Evolutionary conservation across 1,284 basidiomycete genomes (phyloP), one percentile per base, ranked within the genome.

Genomic region (Cryptococcus sp.): DNA sequence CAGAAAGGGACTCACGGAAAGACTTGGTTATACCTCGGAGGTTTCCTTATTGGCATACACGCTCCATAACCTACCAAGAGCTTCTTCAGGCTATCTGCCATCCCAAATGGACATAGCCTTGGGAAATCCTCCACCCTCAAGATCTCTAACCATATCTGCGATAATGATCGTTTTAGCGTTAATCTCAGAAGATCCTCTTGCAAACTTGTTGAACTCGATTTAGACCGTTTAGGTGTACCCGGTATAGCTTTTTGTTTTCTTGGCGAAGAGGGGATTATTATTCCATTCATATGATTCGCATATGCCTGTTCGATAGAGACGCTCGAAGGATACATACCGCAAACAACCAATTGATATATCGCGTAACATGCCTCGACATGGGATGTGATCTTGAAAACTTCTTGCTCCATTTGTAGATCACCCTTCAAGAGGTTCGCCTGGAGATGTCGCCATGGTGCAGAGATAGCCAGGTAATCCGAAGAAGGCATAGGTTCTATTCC

Each of bases 51-150:
- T 23, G 23, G 48, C 46, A 14, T 32, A 14, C 50, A 57, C n/a
- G 48, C 54, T 34, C 59, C 56, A 51, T 62, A 67, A 43, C 57
- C 55, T 37, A 70, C 53, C 49, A 63, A 64, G 41, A 66, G 11
- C 50, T 50, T 23, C 50, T 45, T 32, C 46, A 66, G 10, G 5
- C 31, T 34, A 15, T 52, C 43, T 4, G 37, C 42, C 3, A 57
- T 55, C 33, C 55, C 58, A 44, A 51, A 55, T 35, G 37, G n/a
- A 38, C 41, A 52, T 42, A 67, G 35, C 2, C 37, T 30, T 2
- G 55, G 52, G 4, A 63, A 38, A 8, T 63, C 55, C 4, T 53
- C 46, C 6, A 43, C n/a, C 0, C 13, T 30, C 4, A 60, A 53
- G 3, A 45, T 23, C 14, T 61, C 55, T 5, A 54, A 42, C 68